Base-by-base conservation (phyloP, 352 stramenopile genomes). In the Phytophthora pistaciae region DNA sequence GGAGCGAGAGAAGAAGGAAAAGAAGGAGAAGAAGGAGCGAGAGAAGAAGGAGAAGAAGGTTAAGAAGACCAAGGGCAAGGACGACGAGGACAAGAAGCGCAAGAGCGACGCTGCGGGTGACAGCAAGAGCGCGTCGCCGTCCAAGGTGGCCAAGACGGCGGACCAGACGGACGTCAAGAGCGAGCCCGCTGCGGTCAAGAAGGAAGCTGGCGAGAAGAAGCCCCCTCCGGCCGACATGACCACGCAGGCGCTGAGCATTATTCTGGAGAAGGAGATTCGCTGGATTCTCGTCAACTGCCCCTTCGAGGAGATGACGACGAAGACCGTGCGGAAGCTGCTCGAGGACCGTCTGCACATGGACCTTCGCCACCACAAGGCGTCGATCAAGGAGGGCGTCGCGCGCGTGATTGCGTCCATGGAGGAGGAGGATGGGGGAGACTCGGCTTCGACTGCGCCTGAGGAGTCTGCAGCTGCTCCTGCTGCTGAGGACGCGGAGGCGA, bases 221-320 rank as follows among this genome's bases (percentile, higher is more conserved):
- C 50, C 66, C 8, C 60, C 66, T 49, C 59, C 74, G n/a, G 23
- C 58, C 0, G 69, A 77, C 8, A 65, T 85, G 29, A 74, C 78
- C 20, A 77, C 75, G 0, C 79, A 90, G 27, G 74, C 71, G 36
- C 64, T 96, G 3, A 87, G 73, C 23, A 79, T 77, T 3, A 56
- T 91, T 11, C 66, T 96, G 10, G 89, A 96, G 60, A 85, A 83
- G 36, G 87, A 95, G 66, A 96, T 96, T 56, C 83, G 85, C 14
- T 91, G 84, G 80, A 93, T 96, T 50, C 66, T 96, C 1, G 72
- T 81, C 3, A 94, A 94, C 52, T 92, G 82, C 54, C 79, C 85
- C 38, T 92, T 94, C 58, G 87, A 96, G 29, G 85, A 93, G 56
- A 91, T 96, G 79, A 96, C 89, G 4, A 96, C 89, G 6, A 91